Conservation (phyloP, 306 rosid species). For the Rosa chinensis region DNA sequence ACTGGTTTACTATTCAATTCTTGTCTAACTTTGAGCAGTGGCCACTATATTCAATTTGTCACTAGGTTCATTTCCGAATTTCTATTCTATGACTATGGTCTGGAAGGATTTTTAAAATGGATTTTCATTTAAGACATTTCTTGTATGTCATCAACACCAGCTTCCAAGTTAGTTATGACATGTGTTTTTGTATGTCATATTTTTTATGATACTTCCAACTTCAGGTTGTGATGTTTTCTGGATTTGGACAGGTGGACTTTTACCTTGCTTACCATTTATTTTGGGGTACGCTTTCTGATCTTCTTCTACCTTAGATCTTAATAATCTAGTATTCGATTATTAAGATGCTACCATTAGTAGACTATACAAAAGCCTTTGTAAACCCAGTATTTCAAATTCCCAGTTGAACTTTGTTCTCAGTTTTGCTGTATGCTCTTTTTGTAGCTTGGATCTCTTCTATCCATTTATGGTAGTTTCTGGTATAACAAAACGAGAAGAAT, state of each 20-base stretch:
- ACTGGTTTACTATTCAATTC: not conserved
- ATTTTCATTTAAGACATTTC: not conserved
- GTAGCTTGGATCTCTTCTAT: conserved; percentile 66
- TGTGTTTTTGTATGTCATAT: not conserved
- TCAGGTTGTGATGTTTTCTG: conserved; percentile 26
- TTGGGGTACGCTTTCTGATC: conserved; percentile 54
- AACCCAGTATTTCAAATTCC: not conserved
- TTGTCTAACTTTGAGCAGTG: conserved; percentile 8
- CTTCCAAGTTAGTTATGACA: not conserved
- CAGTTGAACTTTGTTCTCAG: not conserved
- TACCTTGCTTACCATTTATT: conserved; percentile 66
- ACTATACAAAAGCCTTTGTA: not conserved
- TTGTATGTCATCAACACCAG: not conserved
- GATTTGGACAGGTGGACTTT: conserved; percentile 72
- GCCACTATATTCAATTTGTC: not conserved
- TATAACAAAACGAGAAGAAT: conserved; percentile 32
- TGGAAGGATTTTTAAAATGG: not conserved
- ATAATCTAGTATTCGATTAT: not conserved
- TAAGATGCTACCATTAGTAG: not conserved
- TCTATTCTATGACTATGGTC: not conserved
- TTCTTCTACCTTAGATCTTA: not conserved
- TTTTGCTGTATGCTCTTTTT: conserved; percentile 7
- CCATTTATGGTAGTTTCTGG: conserved; percentile 59
- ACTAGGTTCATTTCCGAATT: not conserved
- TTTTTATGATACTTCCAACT: not conserved